These are phyloP conservation scores for Boletellus emodensis DNA, from an alignment of 768 basidiomycete genomes.

Conservation along the genomic window DNA sequence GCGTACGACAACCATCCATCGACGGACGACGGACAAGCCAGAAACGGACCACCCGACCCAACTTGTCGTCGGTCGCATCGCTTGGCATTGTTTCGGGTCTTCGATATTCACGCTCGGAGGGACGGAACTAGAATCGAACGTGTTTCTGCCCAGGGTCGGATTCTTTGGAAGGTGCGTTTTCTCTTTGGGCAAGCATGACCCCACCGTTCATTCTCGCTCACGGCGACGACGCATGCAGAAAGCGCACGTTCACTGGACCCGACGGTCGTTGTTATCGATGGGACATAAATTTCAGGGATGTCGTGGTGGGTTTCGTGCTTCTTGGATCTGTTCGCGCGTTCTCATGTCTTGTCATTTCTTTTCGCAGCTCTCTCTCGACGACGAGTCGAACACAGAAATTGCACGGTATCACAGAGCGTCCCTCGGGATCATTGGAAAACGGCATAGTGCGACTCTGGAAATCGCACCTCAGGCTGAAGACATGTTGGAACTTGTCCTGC, in stretches of 20 bases:
- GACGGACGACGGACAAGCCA: not conserved
- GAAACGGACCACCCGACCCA: constrained; percentile 21
- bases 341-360: not conserved
- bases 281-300: constrained; percentile 15
- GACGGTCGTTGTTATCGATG: constrained; percentile 34
- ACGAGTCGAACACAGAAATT: constrained; percentile 16
- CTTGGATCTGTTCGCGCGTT: not conserved
- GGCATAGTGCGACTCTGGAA: constrained; percentile 19
- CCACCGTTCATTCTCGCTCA: not conserved
- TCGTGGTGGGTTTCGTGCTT: constrained; percentile 9
- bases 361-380: constrained; percentile 17
- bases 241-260: constrained; percentile 28
- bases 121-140: constrained; percentile 19
- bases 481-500: constrained; percentile 25
- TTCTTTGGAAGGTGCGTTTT: constrained; percentile 12
- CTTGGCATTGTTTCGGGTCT: constrained; percentile 29
- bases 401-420: constrained; percentile 22
- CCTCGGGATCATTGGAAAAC: constrained; percentile 24
- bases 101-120: constrained; percentile 30
- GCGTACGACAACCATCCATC: constrained; percentile 19
- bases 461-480: constrained; percentile 18
- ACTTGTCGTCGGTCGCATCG: constrained; percentile 28
- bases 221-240: constrained; percentile 6
- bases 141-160: constrained; percentile 22
- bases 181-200: not conserved